Base-by-base conservation (phyloP, 2,329 filamentous ascomycete species). In the Clonostachys rosea region DNA sequence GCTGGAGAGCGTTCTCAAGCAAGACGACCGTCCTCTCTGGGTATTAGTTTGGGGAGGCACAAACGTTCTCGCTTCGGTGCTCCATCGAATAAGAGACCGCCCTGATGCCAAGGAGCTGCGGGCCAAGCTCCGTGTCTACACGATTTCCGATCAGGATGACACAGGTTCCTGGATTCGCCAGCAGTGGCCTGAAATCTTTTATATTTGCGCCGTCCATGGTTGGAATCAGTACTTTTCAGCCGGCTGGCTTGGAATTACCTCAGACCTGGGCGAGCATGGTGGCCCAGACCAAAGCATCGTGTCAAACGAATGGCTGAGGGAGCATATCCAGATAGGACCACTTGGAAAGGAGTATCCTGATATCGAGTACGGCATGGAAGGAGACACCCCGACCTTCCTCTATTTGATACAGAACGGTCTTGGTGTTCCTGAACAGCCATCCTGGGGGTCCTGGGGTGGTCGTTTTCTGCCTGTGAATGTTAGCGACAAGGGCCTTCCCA, bases 91-190 rank as follows among this genome's bases (percentile, higher is more conserved):
- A 9, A 56, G n/a, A 54, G 49, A 53, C 49, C 59, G 40, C 49
- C 54, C 13, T 37, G 66, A 73, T 1, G 59, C 67, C 1, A 57
- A 61, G 1, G 49, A 47, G 1, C 61, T 79, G 20, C 59, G 66
- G 4, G 52, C 60, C 4, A 73, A 71, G 50, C 56, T 80, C 5
- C 65, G 75, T 13, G 67, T 79, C 8, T 80, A 80, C 56, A 62
- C 78, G 34, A 81, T 83, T 46, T 80, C 76, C 6, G 79, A 83
- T 51, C 79, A 83, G 52, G 79, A 83, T 50, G 73, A 83, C 49
- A 73, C 74, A 0, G 78, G 76, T 0, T 60, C 69, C 1, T 83
- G 78, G 78, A 75, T 83, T 34, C 71, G 79, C 14, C 60, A 65
- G 41, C 69, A 67, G 4, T 82, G 73, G 49, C 76, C 79, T 0